phyloP scores from a whole-genome alignment of 2,329 filamentous ascomycete genomes.

The Bipolaris sorokiniana region DNA sequence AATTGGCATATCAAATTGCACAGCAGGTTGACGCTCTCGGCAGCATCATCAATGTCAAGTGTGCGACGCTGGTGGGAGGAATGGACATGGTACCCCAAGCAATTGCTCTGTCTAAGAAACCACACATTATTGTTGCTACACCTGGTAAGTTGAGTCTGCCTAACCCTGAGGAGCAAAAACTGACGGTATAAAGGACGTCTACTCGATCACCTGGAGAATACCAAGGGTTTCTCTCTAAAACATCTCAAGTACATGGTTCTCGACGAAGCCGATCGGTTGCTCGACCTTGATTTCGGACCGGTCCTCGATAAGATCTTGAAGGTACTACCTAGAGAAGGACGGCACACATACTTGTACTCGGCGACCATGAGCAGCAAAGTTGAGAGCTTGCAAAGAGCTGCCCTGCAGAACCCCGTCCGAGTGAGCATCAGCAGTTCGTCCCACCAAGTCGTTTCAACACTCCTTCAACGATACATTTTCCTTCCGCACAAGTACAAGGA shows the following conservation, averaged over 20 bases:
- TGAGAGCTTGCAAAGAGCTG: conserved; percentile 88
- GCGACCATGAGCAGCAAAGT: conserved; percentile 95
- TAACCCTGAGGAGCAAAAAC: neutral
- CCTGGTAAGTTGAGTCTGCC: conserved; percentile 54
- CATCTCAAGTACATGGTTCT: conserved; percentile 88
- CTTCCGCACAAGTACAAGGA: conserved; percentile 81
- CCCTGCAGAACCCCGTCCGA: conserved; percentile 80
- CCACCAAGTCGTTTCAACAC: conserved; percentile 88
- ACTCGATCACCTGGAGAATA: conserved; percentile 93
- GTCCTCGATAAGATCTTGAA: conserved; percentile 93
- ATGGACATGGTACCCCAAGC: conserved; percentile 94
- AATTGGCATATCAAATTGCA: conserved; percentile 90
- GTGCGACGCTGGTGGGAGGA: conserved; percentile 85
- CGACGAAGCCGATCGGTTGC: conserved; percentile 89
- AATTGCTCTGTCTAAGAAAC: conserved; percentile 93
- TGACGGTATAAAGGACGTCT: conserved; percentile 64
- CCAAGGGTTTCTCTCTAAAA: conserved; percentile 88
- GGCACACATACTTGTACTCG: conserved; percentile 80
- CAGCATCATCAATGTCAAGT: conserved; percentile 84
- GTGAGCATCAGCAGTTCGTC: conserved; percentile 82
- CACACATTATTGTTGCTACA: conserved; percentile 91
- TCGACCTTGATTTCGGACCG: conserved; percentile 93
- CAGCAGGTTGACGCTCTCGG: conserved; percentile 88
- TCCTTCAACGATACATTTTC: conserved; percentile 86
- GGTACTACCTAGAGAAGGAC: conserved; percentile 68